Conservation (phyloP, 73 alveolate genomes). For the Breviolum minutum region DNA sequence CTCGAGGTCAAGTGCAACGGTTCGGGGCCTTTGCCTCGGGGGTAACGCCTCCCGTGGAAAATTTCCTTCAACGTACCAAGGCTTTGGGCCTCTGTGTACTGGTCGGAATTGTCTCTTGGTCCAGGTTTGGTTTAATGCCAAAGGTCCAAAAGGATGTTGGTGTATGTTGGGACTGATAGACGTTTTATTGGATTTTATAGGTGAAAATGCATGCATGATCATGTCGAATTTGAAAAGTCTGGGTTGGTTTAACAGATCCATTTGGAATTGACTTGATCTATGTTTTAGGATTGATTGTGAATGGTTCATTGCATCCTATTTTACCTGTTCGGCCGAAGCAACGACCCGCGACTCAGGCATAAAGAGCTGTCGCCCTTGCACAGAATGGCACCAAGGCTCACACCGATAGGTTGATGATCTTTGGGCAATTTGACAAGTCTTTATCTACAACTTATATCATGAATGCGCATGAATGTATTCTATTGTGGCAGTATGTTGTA, state of each 20-base stretch:
- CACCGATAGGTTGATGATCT: neutral
- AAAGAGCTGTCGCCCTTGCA: constrained; percentile 50
- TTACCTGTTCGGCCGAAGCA: neutral
- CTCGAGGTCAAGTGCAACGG: constrained; percentile 67
- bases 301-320: neutral
- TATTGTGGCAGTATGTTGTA: neutral
- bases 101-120: constrained; percentile 46
- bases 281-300: neutral
- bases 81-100: constrained; percentile 94
- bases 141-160: neutral
- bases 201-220: too few species aligned
- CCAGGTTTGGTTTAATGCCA: neutral
- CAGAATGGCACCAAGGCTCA: constrained; percentile 54
- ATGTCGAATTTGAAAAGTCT: too few species aligned
- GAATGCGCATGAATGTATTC: too few species aligned
- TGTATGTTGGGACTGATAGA: neutral
- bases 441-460: too few species aligned
- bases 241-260: too few species aligned
- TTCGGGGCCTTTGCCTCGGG: too few species aligned
- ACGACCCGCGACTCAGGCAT: constrained; percentile 26
- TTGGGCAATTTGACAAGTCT: neutral
- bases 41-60: too few species aligned
- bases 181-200: neutral
- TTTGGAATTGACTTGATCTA: too few species aligned
- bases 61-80: neutral